Conservation (phyloP, 2,329 filamentous ascomycete species). For the Phaeosphaeriaceae sp. region DNA sequence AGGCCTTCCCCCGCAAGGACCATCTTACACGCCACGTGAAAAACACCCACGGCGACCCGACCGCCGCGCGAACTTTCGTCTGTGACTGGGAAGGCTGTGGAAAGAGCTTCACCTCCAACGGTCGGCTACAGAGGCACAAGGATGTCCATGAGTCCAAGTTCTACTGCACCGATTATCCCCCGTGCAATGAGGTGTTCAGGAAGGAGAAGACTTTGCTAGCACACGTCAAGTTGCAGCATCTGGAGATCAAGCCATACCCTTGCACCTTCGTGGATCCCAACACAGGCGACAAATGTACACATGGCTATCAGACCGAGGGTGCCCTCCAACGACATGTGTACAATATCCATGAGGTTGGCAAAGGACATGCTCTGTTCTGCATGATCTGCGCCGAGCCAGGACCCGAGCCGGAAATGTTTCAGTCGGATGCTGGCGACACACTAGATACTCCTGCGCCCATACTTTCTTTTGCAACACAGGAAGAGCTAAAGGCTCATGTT, state of each 20-base stretch:
- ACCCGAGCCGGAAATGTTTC: slow-evolving; percentile 41
- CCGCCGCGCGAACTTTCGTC: slow-evolving; percentile 68
- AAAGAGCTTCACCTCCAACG: slow-evolving; percentile 82
- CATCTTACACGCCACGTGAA: slow-evolving; percentile 87
- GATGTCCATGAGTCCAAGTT: slow-evolving; percentile 81
- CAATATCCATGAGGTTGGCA: slow-evolving; percentile 70
- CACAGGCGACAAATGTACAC: slow-evolving; percentile 65
- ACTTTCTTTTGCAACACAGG: slow-evolving; percentile 70
- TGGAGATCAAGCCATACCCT: slow-evolving; percentile 72
- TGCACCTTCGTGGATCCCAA: slow-evolving; percentile 67
- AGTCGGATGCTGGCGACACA: slow-evolving; percentile 21
- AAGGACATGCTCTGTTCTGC: slow-evolving; percentile 70
- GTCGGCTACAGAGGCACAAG: slow-evolving; percentile 77
- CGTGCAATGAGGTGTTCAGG: slow-evolving; percentile 79
- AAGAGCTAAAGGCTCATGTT: slow-evolving; percentile 76
- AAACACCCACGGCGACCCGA: slow-evolving; percentile 70
- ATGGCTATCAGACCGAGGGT: slow-evolving; percentile 75
- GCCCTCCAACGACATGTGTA: slow-evolving; percentile 75
- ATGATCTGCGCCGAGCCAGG: slow-evolving; percentile 66
- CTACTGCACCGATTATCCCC: slow-evolving; percentile 73
- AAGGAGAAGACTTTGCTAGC: slow-evolving; percentile 86
- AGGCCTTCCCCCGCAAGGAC: slow-evolving; percentile 84
- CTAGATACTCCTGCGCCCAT: slow-evolving; percentile 23
- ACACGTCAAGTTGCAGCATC: slow-evolving; percentile 79
- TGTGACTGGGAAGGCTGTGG: slow-evolving; percentile 77